A percentile compares a stretch with the other conserved stretches of the same genome.
Conservation (phyloP, 768 basidiomycete species). For the Sarcodon sp. region DNA sequence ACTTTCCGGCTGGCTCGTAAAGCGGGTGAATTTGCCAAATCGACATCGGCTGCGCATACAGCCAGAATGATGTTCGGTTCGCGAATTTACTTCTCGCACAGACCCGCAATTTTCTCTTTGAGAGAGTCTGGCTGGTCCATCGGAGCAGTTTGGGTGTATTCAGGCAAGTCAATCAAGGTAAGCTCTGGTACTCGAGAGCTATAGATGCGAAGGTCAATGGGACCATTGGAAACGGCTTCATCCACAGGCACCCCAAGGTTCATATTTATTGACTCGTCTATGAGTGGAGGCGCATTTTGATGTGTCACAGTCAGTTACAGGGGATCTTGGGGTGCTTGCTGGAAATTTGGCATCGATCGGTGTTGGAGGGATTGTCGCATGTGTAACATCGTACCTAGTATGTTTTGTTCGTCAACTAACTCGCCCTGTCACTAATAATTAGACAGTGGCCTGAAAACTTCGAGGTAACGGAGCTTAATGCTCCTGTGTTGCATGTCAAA, state of each 20-base stretch:
- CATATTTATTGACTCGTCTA: slow-evolving; percentile 19
- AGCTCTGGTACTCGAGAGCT: slow-evolving; percentile 94
- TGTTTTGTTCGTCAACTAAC: slow-evolving; percentile 9
- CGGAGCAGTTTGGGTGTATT: slow-evolving; percentile 90
- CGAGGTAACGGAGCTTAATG: slow-evolving; percentile 61
- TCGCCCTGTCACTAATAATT: background rate
- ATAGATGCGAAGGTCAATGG: slow-evolving; percentile 94
- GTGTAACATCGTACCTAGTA: slow-evolving; percentile 51
- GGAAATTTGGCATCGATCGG: slow-evolving; percentile 84
- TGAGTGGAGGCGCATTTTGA: too few relatives aligned
- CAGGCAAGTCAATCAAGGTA: slow-evolving; percentile 93
- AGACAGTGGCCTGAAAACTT: slow-evolving; percentile 68
- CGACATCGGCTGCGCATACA: slow-evolving; percentile 96
- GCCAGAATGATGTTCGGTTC: slow-evolving; percentile 99
- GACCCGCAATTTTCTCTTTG: slow-evolving; percentile 78
- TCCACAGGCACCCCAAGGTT: slow-evolving; percentile 87
- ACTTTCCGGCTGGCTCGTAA: slow-evolving; percentile 86
- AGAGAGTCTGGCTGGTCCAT: slow-evolving; percentile 92
- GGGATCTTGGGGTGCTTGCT: slow-evolving; percentile 68
- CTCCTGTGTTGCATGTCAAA: slow-evolving; percentile 10
- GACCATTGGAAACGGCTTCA: slow-evolving; percentile 86
- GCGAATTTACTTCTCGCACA: slow-evolving; percentile 97
- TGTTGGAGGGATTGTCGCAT: slow-evolving; percentile 66
- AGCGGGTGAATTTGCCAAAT: slow-evolving; percentile 95
- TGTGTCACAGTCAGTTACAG: too few relatives aligned